A percentile compares a stretch with the other conserved stretches of the same genome.
phyloP scores from a whole-genome alignment of 176 grass and related monocot genomes.

The Luzula sylvatica region DNA sequence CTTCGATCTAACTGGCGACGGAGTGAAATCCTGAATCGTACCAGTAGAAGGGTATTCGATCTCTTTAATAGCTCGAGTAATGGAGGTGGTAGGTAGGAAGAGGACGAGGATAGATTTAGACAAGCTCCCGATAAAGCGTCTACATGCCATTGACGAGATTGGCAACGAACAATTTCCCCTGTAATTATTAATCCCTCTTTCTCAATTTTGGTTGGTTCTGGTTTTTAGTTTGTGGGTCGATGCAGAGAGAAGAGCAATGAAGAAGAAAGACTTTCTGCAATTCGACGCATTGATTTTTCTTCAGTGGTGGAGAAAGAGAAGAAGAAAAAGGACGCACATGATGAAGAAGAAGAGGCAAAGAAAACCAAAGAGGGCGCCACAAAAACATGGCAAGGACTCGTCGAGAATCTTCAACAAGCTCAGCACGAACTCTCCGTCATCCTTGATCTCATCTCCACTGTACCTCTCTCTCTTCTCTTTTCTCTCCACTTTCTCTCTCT shows the following conservation, averaged over 20 bases:
- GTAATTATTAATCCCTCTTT: slow-evolving; percentile 15
- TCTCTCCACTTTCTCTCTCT: neutral
- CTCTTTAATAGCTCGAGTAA: no score
- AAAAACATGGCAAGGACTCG: slow-evolving; percentile 71
- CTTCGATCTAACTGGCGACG: no score
- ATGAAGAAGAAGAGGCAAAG: slow-evolving; percentile 11
- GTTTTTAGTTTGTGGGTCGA: neutral
- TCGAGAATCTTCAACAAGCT: slow-evolving; percentile 70
- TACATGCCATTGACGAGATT: slow-evolving; percentile 70
- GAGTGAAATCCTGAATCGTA: no score
- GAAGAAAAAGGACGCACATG: slow-evolving; percentile 46
- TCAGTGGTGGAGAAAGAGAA: slow-evolving; percentile 56
- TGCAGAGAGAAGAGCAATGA: slow-evolving; percentile 57
- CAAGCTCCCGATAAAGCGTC: slow-evolving; percentile 88
- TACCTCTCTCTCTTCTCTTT: slow-evolving; percentile 7
- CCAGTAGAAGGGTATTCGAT: no score
- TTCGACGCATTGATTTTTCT: slow-evolving; percentile 79
- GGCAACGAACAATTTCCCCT: slow-evolving; percentile 89
- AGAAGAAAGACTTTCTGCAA: slow-evolving; percentile 59
- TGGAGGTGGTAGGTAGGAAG: slow-evolving; percentile 30
- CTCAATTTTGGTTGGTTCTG: neutral
- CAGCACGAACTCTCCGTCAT: slow-evolving; percentile 77
- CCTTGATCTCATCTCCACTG: slow-evolving; percentile 82
- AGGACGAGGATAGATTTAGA: slow-evolving; percentile 59
- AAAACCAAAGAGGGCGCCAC: slow-evolving; percentile 39